Evolutionary conservation across 345 rosid genomes (phyloP), one percentile per base, ranked within the genome.

Genomic region (Eutrema heterophyllum): DNA sequence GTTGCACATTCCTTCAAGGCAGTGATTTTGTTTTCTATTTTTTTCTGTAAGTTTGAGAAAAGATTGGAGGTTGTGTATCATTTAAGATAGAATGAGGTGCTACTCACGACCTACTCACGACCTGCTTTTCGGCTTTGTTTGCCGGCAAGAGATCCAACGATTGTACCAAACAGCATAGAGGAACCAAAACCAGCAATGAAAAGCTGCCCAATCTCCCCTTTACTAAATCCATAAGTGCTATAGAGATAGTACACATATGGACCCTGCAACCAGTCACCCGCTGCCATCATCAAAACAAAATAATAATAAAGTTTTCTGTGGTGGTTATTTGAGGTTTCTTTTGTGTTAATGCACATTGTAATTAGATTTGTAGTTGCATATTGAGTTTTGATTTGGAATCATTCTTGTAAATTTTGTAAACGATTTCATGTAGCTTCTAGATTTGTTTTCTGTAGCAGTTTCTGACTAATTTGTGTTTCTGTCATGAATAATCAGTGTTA

Each of bases 151-250:
- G 99, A 95, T 74, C 99, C 99, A 53, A 95, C 99, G 74, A 95
- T 88, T 26, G 99, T 95, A 68, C 99, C 99, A 50, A 95, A 95
- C 81, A 95, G 81, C 99, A 95, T 95, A 45, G 99, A 92, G 62
- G 99, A 95, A 53, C 99, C 99, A 81, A 95, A 95, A 54, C 99
- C 98, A 83, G 99, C 99, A 71, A 95, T 95, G 78, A 95, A 95
- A 57, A 95, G 96, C 85, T 88, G 99, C 1, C 99, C 98, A 10
- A 92, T 95, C 29, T 95, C 97, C 14, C 97, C 93, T 84, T 90
- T 92, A 6, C 92, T 84, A 73, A 78, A 95, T n/a, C 98, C 98
- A 78, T 95, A 95, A 27, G 81, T 81, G 75, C 87, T 85, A 76
- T 92, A 95, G 9, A 95, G 92, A 82, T 79, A 95, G 86, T 95